phyloP scores from a whole-genome alignment of 208 protist genomes.

The Trypanosoma conorhini region DNA sequence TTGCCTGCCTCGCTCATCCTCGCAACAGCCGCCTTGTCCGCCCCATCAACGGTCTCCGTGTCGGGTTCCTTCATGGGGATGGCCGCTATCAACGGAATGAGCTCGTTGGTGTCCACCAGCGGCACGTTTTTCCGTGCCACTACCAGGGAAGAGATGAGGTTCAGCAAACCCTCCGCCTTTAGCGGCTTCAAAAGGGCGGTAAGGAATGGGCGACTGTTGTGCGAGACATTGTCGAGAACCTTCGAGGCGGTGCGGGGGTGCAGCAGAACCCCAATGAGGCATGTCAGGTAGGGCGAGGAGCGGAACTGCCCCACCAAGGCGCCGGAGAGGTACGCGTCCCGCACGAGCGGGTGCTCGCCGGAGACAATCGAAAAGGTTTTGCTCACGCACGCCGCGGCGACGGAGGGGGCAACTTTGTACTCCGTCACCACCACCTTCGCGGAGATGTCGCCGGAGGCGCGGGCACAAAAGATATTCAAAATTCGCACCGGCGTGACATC shows the following conservation, averaged over 20 bases:
- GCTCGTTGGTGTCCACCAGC: conserved; percentile 78
- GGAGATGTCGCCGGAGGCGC: conserved; percentile 47
- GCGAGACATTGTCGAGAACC: conserved; percentile 68
- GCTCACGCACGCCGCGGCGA: conserved; percentile 72
- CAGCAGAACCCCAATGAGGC: conserved; percentile 72
- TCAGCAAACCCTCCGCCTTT: conserved; percentile 55
- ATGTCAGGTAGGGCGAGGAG: conserved; percentile 70
- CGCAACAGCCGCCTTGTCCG: neutral
- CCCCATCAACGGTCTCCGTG: neutral
- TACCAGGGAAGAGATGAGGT: conserved; percentile 48
- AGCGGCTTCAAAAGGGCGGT: conserved; percentile 69
- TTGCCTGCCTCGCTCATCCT: neutral
- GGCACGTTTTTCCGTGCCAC: conserved; percentile 42
- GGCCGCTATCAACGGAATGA: conserved; percentile 55
- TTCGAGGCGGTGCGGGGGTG: conserved; percentile 59
- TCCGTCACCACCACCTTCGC: conserved; percentile 73
- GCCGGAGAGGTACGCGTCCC: conserved; percentile 40
- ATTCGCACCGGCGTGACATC: conserved; percentile 56
- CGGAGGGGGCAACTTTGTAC: conserved; percentile 75
- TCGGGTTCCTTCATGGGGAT: conserved; percentile 4
- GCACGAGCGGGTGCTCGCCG: conserved; percentile 60
- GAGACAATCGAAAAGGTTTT: conserved; percentile 71
- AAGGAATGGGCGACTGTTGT: conserved; percentile 74
- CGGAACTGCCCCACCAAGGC: conserved; percentile 45
- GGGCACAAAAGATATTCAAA: conserved; percentile 75